Conservation (phyloP, 345 rosid genomes). For the Anacardium occidentale region DNA sequence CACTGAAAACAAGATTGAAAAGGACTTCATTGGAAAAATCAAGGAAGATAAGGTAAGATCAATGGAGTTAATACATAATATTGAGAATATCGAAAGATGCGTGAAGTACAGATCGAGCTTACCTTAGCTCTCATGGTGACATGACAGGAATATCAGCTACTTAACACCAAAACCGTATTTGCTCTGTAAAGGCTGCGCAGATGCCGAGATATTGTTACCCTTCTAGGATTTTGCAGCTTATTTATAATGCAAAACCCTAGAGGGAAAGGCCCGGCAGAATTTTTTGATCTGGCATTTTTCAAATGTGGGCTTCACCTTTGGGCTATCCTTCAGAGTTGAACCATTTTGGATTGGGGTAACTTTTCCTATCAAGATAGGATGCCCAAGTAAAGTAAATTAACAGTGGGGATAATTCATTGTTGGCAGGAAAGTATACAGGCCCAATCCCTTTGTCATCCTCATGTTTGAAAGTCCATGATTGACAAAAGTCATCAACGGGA, state of each 20-base stretch:
- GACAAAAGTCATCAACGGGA: too few relatives aligned
- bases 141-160: neutral
- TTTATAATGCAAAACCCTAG: slow-evolving; percentile 26
- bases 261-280: neutral
- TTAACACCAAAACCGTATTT: slow-evolving; percentile 23
- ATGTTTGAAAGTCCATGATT: too few relatives aligned
- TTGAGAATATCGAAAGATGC: neutral
- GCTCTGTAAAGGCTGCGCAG: slow-evolving; percentile 19
- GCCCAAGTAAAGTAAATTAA: too few relatives aligned
- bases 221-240: neutral
- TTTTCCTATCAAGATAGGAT: too few relatives aligned
- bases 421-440: too few relatives aligned
- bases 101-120: neutral
- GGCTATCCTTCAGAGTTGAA: neutral
- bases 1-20: slow-evolving; percentile 42
- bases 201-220: too few relatives aligned
- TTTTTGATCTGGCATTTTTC: neutral
- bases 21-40: neutral
- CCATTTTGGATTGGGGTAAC: too few relatives aligned
- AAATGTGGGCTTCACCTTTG: neutral
- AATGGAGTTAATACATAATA: too few relatives aligned
- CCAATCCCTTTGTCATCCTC: too few relatives aligned
- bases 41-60: neutral
- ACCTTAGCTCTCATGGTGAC: slow-evolving; percentile 91
- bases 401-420: too few relatives aligned